Conservation (phyloP, 306 rosid genomes). For the Gastrolobium bilobum region DNA sequence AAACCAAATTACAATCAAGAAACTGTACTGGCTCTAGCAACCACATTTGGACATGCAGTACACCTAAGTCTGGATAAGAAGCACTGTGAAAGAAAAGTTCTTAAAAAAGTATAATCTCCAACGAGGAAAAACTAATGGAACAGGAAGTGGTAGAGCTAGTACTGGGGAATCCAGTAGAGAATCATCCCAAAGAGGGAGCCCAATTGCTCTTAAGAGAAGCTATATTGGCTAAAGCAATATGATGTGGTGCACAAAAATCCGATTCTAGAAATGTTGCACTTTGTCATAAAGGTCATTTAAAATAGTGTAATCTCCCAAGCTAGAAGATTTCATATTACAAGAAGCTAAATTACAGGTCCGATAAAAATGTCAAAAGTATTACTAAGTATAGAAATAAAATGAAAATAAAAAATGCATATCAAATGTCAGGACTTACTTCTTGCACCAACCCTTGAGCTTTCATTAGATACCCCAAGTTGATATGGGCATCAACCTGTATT, state of each 20-base stretch:
- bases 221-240: constrained; percentile 30
- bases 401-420: constrained; percentile 29
- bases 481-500: constrained; percentile 64
- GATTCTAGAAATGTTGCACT: constrained; percentile 35
- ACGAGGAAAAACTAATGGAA: constrained; percentile 4
- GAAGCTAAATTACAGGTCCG: constrained; percentile 1
- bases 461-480: constrained; percentile 68
- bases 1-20: constrained; percentile 27
- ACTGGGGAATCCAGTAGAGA: constrained; percentile 49
- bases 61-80: constrained; percentile 35
- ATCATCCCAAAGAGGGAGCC: constrained; percentile 37
- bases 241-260: constrained; percentile 41
- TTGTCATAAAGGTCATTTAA: constrained; percentile 10
- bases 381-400: neutral
- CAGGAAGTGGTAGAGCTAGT: constrained; percentile 23
- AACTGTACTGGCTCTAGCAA: constrained; percentile 36
- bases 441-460: constrained; percentile 76
- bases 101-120: neutral
- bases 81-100: constrained; percentile 35
- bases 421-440: constrained; percentile 74
- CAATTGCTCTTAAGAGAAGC: constrained; percentile 38
- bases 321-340: constrained; percentile 11
- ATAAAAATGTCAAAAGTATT: constrained; percentile 15
- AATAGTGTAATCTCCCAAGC: constrained; percentile 13
- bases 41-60: neutral